Evolutionary conservation across 192 early-diverging fungal species (phyloP).

Genomic region (Backusella morwellensis): DNA sequence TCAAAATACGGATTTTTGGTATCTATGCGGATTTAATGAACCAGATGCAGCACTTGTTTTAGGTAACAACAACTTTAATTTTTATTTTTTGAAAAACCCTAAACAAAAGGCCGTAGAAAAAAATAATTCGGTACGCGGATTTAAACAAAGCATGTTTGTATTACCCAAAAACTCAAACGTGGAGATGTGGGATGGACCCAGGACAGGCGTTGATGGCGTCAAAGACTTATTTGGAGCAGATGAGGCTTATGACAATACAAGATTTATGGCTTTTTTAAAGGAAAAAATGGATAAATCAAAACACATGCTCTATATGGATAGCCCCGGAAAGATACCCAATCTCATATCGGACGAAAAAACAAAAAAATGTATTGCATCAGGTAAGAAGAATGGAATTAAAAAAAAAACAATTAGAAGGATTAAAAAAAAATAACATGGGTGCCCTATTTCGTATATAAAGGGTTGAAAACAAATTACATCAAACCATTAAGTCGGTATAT

Average conservation of each 20-base stretch:
- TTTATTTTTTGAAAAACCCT: not conserved
- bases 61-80: slow-evolving; percentile 40
- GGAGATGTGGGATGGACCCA: slow-evolving; percentile 93
- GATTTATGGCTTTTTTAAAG: slow-evolving; percentile 15
- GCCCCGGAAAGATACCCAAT: slow-evolving; percentile 10
- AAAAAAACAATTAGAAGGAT: not conserved
- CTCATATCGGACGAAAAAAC: slow-evolving; percentile 8
- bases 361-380: slow-evolving; percentile 12
- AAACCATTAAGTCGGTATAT: slow-evolving; percentile 56
- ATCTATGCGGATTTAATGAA: slow-evolving; percentile 88
- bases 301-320: slow-evolving; percentile 35
- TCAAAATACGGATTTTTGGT: slow-evolving; percentile 90
- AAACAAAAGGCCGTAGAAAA: slow-evolving; percentile 35
- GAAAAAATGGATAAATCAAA: slow-evolving; percentile 17
- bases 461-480: slow-evolving; percentile 16
- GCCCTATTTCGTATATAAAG: slow-evolving; percentile 1
- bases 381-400: not conserved
- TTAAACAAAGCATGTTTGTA: slow-evolving; percentile 87
- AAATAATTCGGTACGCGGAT: slow-evolving; percentile 52
- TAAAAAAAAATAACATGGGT: not conserved
- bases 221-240: slow-evolving; percentile 78
- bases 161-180: slow-evolving; percentile 68
- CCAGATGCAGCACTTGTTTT: slow-evolving; percentile 78
- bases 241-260: slow-evolving; percentile 44
- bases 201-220: slow-evolving; percentile 79